Evolutionary conservation across 2,329 filamentous ascomycete species (phyloP).

Genomic region (Fusarium chuoi): DNA sequence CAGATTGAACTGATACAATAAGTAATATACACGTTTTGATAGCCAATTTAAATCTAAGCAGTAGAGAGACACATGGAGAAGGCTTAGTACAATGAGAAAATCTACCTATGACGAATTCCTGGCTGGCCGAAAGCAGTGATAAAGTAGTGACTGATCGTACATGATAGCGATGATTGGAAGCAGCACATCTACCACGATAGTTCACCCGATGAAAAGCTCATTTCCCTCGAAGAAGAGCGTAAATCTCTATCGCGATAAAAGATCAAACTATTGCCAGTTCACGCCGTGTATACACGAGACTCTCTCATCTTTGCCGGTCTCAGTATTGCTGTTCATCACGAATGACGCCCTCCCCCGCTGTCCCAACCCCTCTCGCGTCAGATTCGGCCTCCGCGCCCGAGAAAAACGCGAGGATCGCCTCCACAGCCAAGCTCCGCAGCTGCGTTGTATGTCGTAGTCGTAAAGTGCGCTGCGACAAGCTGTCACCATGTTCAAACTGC

Average conservation of each 20-base stretch:
- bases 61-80: rapidly evolving
- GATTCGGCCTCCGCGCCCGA: constrained; percentile 37
- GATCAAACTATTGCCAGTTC: neutral
- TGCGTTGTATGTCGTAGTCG: constrained; percentile 63
- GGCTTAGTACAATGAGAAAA: rapidly evolving
- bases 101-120: rapidly evolving
- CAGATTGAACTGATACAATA: no score
- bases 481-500: constrained; percentile 67
- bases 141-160: neutral
- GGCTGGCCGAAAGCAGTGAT: rapidly evolving
- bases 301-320: neutral
- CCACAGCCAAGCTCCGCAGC: constrained; percentile 52
- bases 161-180: neutral
- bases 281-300: rapidly evolving
- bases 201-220: neutral
- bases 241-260: neutral
- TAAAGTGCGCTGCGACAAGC: constrained; percentile 68
- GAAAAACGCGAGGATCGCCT: constrained; percentile 36
- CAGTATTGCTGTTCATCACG: neutral
- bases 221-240: neutral
- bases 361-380: constrained; percentile 9
- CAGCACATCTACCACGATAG: neutral
- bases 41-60: rapidly evolving
- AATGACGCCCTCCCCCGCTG: constrained; percentile 11
- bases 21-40: rapidly evolving